phyloP scores from a whole-genome alignment of 352 stramenopile species.

The Blastocystis sp. region DNA sequence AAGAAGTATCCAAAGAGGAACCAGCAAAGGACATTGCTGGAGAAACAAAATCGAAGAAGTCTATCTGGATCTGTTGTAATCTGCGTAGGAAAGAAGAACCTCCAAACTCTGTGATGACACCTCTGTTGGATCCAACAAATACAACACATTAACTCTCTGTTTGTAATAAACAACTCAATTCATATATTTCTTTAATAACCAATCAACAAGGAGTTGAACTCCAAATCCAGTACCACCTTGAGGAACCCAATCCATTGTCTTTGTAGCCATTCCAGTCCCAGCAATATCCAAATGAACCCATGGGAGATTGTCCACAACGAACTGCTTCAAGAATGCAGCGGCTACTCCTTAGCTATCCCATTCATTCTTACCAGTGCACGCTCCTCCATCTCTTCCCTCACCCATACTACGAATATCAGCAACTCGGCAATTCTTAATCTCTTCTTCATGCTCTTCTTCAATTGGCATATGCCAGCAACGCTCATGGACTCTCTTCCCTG shows the following conservation, averaged over 20 bases:
- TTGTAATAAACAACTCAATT: conserved; percentile 33
- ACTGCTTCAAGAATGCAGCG: conserved; percentile 83
- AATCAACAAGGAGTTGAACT: conserved; percentile 81
- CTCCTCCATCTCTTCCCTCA: conserved; percentile 76
- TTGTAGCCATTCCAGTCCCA: conserved; percentile 69
- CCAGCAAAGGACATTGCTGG: background rate
- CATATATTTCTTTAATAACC: conserved; percentile 78
- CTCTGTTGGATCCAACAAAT: background rate
- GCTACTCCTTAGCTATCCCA: conserved; percentile 68
- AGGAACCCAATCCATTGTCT: conserved; percentile 73
- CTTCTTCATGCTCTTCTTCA: conserved; percentile 78
- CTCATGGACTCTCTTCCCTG: conserved; percentile 77
- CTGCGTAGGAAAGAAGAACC: background rate
- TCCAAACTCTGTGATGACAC: background rate
- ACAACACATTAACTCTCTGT: background rate
- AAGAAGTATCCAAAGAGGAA: background rate
- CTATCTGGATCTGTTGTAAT: background rate
- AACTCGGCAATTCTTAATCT: conserved; percentile 74
- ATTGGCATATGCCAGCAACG: conserved; percentile 84
- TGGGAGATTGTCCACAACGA: conserved; percentile 79
- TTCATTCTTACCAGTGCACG: conserved; percentile 72
- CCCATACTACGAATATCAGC: conserved; percentile 64
- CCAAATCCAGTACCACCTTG: conserved; percentile 81
- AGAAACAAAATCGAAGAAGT: background rate
- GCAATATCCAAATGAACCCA: conserved; percentile 86